A percentile compares a stretch with the other conserved stretches of the same genome.
Conservation (phyloP, 2,329 filamentous ascomycete species). For the Colletotrichum tropicale region DNA sequence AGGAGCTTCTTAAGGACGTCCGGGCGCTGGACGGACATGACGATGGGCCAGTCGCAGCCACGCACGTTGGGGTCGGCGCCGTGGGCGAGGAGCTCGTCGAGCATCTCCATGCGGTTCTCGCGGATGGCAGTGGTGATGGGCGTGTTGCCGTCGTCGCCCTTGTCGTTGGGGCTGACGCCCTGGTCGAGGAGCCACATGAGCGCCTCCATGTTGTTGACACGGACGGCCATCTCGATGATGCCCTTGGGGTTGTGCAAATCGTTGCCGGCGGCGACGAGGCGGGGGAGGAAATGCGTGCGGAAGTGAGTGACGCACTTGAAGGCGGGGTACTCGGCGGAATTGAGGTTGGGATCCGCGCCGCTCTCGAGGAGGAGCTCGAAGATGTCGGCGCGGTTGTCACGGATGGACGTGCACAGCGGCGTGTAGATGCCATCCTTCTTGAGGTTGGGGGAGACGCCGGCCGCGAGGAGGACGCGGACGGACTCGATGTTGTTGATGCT, state of each 20-base stretch:
- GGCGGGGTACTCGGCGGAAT: conserved; percentile 67
- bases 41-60: conserved; percentile 73
- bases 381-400: conserved; percentile 67
- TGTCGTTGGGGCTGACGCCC: conserved; percentile 65
- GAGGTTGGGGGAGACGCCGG: conserved; percentile 63
- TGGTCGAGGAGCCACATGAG: conserved; percentile 65
- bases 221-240: conserved; percentile 69
- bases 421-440: conserved; percentile 72
- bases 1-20: conserved; percentile 64
- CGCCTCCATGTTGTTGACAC: conserved; percentile 64
- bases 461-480: conserved; percentile 59
- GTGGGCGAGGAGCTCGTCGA: conserved; percentile 61
- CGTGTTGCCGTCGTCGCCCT: conserved; percentile 61
- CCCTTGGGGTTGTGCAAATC: conserved; percentile 65
- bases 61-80: conserved; percentile 67
- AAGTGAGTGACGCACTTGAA: conserved; percentile 74
- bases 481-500: conserved; percentile 69
- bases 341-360: conserved; percentile 67
- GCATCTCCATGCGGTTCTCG: conserved; percentile 61
- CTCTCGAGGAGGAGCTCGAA: conserved; percentile 61
- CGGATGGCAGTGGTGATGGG: conserved; percentile 70
- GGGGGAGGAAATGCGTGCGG: conserved; percentile 63
- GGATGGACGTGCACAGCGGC: conserved; percentile 70
- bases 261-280: conserved; percentile 63
- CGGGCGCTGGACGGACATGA: conserved; percentile 69